These are phyloP conservation scores for Dryas drummondii DNA, from an alignment of 306 rosid species.

Conservation along the genomic window DNA sequence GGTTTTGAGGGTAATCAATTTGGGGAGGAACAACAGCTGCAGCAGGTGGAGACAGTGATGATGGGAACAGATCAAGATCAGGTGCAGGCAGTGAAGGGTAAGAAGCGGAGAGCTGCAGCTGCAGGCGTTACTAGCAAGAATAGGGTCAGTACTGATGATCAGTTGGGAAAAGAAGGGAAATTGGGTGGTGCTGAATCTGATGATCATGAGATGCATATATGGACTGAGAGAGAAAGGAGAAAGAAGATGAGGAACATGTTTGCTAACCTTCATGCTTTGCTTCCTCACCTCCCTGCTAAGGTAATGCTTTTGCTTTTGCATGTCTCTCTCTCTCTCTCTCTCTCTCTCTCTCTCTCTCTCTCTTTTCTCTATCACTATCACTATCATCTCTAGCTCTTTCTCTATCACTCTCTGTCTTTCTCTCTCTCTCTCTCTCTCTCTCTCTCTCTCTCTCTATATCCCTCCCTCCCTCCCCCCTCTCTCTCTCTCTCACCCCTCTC, in stretches of 20 bases:
- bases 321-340: background rate
- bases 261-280: constrained; percentile 65
- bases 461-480: background rate
- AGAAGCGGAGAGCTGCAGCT: constrained; percentile 14
- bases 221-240: constrained; percentile 84
- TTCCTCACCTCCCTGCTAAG: constrained; percentile 79
- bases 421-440: background rate
- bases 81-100: background rate
- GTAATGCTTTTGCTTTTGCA: constrained; percentile 31
- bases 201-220: constrained; percentile 58
- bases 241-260: constrained; percentile 87
- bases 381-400: background rate
- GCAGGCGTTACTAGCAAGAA: too few species aligned
- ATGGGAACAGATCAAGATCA: background rate
- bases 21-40: too few species aligned
- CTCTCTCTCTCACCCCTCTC: background rate
- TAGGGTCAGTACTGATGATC: too few species aligned
- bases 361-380: too few species aligned
- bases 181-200: constrained; percentile 26
- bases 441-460: background rate
- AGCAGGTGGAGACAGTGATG: constrained; percentile 3
- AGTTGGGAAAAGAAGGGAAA: too few species aligned
- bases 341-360: too few species aligned
- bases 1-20: background rate
- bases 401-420: background rate